Base-by-base conservation (phyloP, 78 protist genomes). In the Cavenderia fasciculata region DNA sequence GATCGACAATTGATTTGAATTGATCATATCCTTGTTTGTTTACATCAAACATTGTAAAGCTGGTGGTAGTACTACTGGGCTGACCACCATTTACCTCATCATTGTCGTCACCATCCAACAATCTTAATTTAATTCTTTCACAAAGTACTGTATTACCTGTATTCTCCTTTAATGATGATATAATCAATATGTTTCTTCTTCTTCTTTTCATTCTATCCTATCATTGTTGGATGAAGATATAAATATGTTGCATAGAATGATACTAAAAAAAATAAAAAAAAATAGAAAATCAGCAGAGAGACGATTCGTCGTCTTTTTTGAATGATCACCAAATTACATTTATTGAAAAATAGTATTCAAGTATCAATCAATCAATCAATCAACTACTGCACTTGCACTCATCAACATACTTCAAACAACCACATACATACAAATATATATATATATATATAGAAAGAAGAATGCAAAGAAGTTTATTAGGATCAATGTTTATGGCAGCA, bases 381-480 rank as follows among this genome's bases (percentile, higher is more conserved):
- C n/a, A n/a, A n/a, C n/a, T n/a, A n/a, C n/a, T n/a, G n/a, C n/a
- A n/a, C n/a, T n/a, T n/a, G n/a, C n/a, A n/a, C n/a, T n/a, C n/a
- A n/a, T n/a, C n/a, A 16, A 56, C 7, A 56, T 56, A 56, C 5
- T 49, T 18, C 27, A 49, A 12, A 49, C 14, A 49, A 49, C 12
- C 54, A 49, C 12, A 49, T 49, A 49, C 54, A 49, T 14, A 49
- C 14, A 12, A 49, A 12, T 18, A 18, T 19, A 8, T 56, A 56
- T 19, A 56, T 16, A 56, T 12, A 69, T 38, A 69, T 51, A 72
- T 8, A 52, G 25, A 29, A 54, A 51, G n/a, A n/a, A n/a, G 23
- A 57, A 74, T 54, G 46, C 7, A 74, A 40, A 59, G 21, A 41
- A 41, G 33, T 12, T 41, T 76, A 59, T 44, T 62, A 23, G 59